Percentiles rank a stretch among this genome's conserved stretches.
Evolutionary conservation across 768 basidiomycete species (phyloP).

Genomic region (Arthromyces matolae): DNA sequence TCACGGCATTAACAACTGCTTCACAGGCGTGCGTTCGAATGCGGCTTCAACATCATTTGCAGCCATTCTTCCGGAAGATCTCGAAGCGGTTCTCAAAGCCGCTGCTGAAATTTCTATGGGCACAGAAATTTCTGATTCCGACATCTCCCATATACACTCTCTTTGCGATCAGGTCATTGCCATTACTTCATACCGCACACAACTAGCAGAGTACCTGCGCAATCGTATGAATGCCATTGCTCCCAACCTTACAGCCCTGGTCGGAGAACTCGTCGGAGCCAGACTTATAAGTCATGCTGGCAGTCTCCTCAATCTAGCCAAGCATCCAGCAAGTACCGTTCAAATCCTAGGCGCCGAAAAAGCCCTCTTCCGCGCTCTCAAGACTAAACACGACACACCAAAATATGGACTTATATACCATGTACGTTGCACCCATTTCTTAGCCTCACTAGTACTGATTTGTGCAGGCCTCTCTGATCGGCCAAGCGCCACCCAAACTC

Average conservation of each 20-base stretch:
- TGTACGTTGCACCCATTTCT: slow-evolving; percentile 39
- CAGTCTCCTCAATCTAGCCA: slow-evolving; percentile 89
- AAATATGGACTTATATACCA: slow-evolving; percentile 99
- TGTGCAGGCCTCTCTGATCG: slow-evolving; percentile 83
- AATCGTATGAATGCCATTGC: slow-evolving; percentile 99
- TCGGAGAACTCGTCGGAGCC: slow-evolving; percentile 92
- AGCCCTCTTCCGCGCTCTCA: slow-evolving; percentile 94
- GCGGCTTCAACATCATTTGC: slow-evolving; percentile 83
- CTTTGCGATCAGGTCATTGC: slow-evolving; percentile 98
- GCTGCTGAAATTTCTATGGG: slow-evolving; percentile 99
- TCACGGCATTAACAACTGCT: neutral
- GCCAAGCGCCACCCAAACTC: slow-evolving; percentile 94
- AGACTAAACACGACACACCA: slow-evolving; percentile 98
- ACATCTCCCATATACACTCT: slow-evolving; percentile 94
- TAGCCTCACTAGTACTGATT: slow-evolving; percentile 9
- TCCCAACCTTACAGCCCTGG: slow-evolving; percentile 89
- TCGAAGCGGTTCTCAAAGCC: slow-evolving; percentile 90
- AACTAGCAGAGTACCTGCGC: slow-evolving; percentile 93
- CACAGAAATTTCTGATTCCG: slow-evolving; percentile 96
- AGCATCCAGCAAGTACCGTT: slow-evolving; percentile 97
- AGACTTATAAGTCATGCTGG: slow-evolving; percentile 94
- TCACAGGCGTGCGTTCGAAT: slow-evolving; percentile 88
- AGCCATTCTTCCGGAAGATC: slow-evolving; percentile 91
- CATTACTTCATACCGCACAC: slow-evolving; percentile 90
- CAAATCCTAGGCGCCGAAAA: slow-evolving; percentile 99